A percentile compares a stretch with the other conserved stretches of the same genome.
These are phyloP conservation scores for Blattamonas nauphoetae DNA, from an alignment of 78 protist species.

Conservation along the genomic window DNA sequence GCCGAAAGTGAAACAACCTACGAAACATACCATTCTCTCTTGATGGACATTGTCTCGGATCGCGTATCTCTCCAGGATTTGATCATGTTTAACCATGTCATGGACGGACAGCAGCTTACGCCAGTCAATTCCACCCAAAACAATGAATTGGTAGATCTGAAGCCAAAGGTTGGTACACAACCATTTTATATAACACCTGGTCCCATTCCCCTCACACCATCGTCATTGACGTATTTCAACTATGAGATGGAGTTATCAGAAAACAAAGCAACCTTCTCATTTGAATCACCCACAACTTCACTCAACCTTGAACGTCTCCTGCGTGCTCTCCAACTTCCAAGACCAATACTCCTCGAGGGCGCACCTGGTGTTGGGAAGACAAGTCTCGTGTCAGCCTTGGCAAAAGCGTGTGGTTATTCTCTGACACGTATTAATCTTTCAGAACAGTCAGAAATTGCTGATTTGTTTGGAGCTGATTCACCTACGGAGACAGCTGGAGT, in stretches of 20 bases:
- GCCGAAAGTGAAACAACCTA: neutral
- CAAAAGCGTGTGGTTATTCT: slow-evolving; percentile 43
- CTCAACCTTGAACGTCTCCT: slow-evolving; percentile 68
- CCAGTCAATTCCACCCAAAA: neutral
- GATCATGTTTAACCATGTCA: too few species aligned
- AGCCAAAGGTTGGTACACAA: neutral
- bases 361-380: slow-evolving; percentile 99
- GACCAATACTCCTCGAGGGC: slow-evolving; percentile 44
- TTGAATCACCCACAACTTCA: slow-evolving; percentile 79
- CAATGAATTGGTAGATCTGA: neutral
- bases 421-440: slow-evolving; percentile 93
- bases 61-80: too few species aligned
- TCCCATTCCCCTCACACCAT: neutral
- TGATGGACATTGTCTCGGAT: too few species aligned
- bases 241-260: neutral
- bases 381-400: slow-evolving; percentile 78
- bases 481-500: slow-evolving; percentile 78
- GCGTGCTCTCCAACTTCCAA: slow-evolving; percentile 66
- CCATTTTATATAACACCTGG: neutral
- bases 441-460: slow-evolving; percentile 97
- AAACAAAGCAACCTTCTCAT: slow-evolving; percentile 15
- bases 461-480: slow-evolving; percentile 89
- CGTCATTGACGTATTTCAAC: too few species aligned
- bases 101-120: neutral
- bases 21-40: neutral